Evolutionary conservation across 345 rosid species (phyloP).

Genomic region (Carallia brachiata): DNA sequence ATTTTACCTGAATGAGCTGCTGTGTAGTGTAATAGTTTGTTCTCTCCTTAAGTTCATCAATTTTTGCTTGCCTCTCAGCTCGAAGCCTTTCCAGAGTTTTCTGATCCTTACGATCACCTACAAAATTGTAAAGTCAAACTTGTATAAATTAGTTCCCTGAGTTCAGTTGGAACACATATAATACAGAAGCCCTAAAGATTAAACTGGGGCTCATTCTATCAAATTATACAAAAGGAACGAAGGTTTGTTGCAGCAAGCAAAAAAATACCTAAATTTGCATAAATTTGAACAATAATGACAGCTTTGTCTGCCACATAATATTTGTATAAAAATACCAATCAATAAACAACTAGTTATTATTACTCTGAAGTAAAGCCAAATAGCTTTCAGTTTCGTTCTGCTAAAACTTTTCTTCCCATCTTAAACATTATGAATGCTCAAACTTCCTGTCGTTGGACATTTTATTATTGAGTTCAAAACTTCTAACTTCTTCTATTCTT

Average conservation of each 20-base stretch:
- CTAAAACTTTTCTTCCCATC: neutral
- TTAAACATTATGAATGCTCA: too few species aligned
- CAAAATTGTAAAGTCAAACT: conserved; percentile 11
- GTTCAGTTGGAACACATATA: neutral
- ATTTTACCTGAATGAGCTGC: conserved; percentile 83
- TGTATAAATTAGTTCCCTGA: neutral
- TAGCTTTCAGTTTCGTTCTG: too few species aligned
- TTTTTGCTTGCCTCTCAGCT: conserved; percentile 83
- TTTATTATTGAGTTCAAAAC: too few species aligned
- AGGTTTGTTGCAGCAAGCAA: neutral
- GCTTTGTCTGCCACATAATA: too few species aligned
- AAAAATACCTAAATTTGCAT: neutral
- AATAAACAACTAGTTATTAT: too few species aligned
- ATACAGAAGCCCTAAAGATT: neutral
- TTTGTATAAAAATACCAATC: too few species aligned
- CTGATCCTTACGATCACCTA: conserved; percentile 86
- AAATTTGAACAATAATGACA: too few species aligned
- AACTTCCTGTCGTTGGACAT: too few species aligned
- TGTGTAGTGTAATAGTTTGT: conserved; percentile 91
- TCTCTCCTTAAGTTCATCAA: conserved; percentile 90
- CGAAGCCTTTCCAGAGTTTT: conserved; percentile 77
- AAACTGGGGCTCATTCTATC: neutral
- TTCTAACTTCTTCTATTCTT: too few species aligned
- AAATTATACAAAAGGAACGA: neutral
- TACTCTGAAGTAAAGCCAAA: too few species aligned